Percentiles rank a stretch among this genome's conserved stretches.
Conservation (phyloP, 345 rosid species). For the Anacardium occidentale region DNA sequence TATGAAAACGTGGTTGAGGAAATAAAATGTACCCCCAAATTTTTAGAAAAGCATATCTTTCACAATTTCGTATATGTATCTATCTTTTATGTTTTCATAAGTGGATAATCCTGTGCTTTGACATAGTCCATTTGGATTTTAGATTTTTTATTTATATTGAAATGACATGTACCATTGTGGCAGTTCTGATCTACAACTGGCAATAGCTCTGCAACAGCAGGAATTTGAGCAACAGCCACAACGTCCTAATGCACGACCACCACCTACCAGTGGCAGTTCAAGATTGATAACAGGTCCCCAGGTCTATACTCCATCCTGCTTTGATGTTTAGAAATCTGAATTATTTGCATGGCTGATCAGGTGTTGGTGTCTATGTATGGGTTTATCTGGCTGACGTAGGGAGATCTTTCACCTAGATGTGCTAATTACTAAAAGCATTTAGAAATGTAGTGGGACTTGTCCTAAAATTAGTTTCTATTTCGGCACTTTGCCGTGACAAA, state of each 20-base stretch:
- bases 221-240: conserved; percentile 87
- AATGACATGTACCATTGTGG: conserved; percentile 22
- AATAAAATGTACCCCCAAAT: neutral
- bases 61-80: neutral
- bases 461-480: neutral
- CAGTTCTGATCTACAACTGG: conserved; percentile 93
- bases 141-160: neutral
- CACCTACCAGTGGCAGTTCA: conserved; percentile 45
- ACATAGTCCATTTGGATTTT: neutral
- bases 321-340: neutral
- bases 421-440: neutral
- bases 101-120: neutral
- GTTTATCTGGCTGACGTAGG: neutral
- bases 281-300: conserved; percentile 83
- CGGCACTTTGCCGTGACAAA: neutral
- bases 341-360: neutral
- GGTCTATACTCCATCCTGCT: conserved; percentile 40
- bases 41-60: neutral
- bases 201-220: conserved; percentile 95
- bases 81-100: neutral
- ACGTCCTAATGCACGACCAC: conserved; percentile 53
- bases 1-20: neutral
- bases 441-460: neutral
- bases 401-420: neutral
- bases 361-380: neutral